Evolutionary conservation across 78 protist species (phyloP).

Genomic region (Bodo saltans): DNA sequence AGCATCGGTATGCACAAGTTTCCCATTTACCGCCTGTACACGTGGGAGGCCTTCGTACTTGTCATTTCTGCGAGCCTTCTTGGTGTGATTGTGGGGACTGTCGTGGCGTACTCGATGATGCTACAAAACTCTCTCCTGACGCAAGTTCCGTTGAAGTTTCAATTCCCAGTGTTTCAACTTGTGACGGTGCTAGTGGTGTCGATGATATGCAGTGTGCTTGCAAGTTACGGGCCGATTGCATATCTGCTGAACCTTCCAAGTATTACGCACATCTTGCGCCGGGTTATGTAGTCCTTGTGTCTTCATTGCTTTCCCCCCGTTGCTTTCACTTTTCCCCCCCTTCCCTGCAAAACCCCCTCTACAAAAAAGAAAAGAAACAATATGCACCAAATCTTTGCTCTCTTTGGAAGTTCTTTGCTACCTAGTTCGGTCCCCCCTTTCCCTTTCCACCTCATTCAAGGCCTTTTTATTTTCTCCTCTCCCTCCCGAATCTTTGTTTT

Average conservation of each 20-base stretch:
- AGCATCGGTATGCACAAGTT: conserved; percentile 23
- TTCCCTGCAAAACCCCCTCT: too few species aligned
- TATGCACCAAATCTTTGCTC: too few species aligned
- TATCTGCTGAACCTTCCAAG: not conserved
- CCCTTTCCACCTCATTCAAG: too few species aligned
- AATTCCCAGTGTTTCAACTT: conserved; percentile 16
- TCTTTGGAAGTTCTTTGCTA: too few species aligned
- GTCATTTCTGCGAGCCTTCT: conserved; percentile 73
- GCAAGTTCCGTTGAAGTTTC: conserved; percentile 16
- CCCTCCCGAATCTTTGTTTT: too few species aligned
- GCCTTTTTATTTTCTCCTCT: too few species aligned
- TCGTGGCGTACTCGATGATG: conserved; percentile 38
- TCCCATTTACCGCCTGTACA: conserved; percentile 51
- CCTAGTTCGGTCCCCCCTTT: too few species aligned
- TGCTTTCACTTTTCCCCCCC: too few species aligned
- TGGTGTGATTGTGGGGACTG: conserved; percentile 64
- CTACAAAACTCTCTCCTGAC: conserved; percentile 3
- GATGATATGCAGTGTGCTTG: not conserved
- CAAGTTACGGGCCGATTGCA: conserved; percentile 7
- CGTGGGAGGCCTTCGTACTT: conserved; percentile 81
- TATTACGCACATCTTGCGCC: not conserved
- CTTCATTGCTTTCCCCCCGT: too few species aligned
- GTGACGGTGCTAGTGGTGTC: not conserved
- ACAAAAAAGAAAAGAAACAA: too few species aligned
- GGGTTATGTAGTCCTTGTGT: not conserved